A percentile compares a stretch with the other conserved stretches of the same genome.
phyloP scores from a whole-genome alignment of 164 flowering plant species.

The Aristolochia californica region DNA sequence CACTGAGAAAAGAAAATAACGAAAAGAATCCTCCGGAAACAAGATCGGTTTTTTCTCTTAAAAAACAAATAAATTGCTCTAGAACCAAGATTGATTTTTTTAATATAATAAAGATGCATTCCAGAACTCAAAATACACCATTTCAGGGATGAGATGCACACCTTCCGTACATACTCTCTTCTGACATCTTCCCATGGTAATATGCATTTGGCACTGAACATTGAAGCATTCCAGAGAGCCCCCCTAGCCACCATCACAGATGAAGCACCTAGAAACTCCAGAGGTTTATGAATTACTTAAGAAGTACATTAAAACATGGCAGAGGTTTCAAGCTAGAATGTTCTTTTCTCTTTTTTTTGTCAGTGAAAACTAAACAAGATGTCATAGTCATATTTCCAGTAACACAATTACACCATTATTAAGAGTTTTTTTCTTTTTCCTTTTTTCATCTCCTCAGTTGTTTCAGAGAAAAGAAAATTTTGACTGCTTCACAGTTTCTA shows the following conservation, averaged over 20 bases:
- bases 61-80: too few species aligned
- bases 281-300: neutral
- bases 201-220: slow-evolving; percentile 60
- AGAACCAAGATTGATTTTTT: neutral
- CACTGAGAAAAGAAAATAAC: neutral
- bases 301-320: neutral
- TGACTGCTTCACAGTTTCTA: too few species aligned
- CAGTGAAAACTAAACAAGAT: neutral
- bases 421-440: too few species aligned
- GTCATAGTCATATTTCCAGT: neutral
- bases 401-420: neutral
- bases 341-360: too few species aligned
- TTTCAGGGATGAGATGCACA: slow-evolving; percentile 9
- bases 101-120: neutral
- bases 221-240: slow-evolving; percentile 91
- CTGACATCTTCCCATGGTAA: slow-evolving; percentile 72
- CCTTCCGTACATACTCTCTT: slow-evolving; percentile 75
- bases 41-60: neutral
- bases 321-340: neutral
- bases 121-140: neutral
- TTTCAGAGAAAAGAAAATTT: too few species aligned
- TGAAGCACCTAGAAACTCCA: slow-evolving; percentile 46
- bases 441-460: too few species aligned
- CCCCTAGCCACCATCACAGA: slow-evolving; percentile 97
- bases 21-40: neutral